phyloP scores from a whole-genome alignment of 192 early-diverging fungal genomes.

The Coemansia sp. region DNA sequence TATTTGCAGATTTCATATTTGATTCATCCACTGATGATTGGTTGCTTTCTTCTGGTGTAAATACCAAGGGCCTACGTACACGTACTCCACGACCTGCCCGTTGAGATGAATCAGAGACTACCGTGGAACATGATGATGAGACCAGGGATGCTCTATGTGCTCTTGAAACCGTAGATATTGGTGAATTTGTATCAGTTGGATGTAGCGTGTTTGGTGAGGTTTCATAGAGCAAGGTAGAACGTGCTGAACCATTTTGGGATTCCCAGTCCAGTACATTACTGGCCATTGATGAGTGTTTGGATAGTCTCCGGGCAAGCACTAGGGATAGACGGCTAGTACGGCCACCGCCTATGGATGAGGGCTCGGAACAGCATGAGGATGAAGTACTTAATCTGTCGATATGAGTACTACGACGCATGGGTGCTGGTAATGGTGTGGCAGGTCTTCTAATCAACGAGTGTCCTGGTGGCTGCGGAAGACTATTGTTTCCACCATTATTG shows the following conservation, averaged over 20 bases:
- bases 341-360: conserved; percentile 2
- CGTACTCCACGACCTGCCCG: conserved; percentile 5
- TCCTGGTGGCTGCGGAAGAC: too few species aligned
- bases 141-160: conserved; percentile 38
- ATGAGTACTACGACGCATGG: too few species aligned
- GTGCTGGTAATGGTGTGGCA: conserved; percentile 10
- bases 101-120: conserved; percentile 25
- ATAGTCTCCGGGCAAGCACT: conserved; percentile 1
- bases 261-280: conserved; percentile 39
- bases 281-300: conserved; percentile 23
- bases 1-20: too few species aligned
- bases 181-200: conserved; percentile 13
- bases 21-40: neutral
- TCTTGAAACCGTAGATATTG: conserved; percentile 29
- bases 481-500: too few species aligned
- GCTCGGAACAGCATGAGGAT: too few species aligned
- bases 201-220: conserved; percentile 9
- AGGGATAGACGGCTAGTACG: conserved; percentile 2
- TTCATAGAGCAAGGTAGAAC: conserved; percentile 42
- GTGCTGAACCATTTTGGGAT: conserved; percentile 10
- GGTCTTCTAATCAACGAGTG: too few species aligned
- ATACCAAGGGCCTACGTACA: conserved; percentile 14
- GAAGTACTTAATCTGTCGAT: too few species aligned
- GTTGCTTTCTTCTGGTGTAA: conserved; percentile 3
- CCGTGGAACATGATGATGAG: conserved; percentile 46